Conservation (phyloP, 202 grass and related monocot species). For the Schoenoplectus tabernaemontani region DNA sequence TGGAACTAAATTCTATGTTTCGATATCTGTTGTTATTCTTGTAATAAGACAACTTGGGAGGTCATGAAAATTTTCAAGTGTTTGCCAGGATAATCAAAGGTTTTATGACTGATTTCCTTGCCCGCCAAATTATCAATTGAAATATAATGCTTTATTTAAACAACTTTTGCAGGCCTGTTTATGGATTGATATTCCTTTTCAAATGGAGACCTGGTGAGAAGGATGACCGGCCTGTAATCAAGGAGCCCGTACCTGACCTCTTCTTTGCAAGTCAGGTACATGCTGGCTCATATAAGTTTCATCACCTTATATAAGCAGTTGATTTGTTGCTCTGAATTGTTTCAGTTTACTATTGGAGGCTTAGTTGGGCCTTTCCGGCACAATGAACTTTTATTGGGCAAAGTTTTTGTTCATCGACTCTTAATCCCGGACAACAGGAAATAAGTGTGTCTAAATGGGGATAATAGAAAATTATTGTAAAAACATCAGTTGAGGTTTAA, state of each 20-base stretch:
- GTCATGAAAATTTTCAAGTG: not conserved
- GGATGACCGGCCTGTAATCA: conserved; percentile 60
- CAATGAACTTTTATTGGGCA: not conserved
- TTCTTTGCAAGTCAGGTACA: conserved; percentile 89
- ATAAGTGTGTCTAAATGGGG: too few relatives aligned
- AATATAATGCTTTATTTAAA: not conserved
- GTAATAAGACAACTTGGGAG: not conserved
- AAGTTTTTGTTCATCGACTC: not conserved
- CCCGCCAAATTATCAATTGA: not conserved
- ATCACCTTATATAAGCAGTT: conserved; percentile 3
- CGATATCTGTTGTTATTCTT: not conserved
- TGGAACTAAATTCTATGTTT: not conserved
- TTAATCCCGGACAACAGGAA: not conserved
- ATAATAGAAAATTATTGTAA: not conserved
- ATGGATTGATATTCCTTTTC: conserved; percentile 92
- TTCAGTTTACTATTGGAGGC: not conserved
- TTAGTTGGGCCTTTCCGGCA: not conserved
- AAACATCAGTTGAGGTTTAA: not conserved
- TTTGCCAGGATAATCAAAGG: not conserved
- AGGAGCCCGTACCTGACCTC: conserved; percentile 71
- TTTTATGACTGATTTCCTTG: not conserved
- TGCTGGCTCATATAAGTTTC: not conserved
- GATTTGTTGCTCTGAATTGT: not conserved
- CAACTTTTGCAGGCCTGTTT: conserved; percentile 59
- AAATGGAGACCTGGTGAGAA: conserved; percentile 80